Conservation (phyloP, 108 stramenopile species). For the Cyclotella atomus region DNA sequence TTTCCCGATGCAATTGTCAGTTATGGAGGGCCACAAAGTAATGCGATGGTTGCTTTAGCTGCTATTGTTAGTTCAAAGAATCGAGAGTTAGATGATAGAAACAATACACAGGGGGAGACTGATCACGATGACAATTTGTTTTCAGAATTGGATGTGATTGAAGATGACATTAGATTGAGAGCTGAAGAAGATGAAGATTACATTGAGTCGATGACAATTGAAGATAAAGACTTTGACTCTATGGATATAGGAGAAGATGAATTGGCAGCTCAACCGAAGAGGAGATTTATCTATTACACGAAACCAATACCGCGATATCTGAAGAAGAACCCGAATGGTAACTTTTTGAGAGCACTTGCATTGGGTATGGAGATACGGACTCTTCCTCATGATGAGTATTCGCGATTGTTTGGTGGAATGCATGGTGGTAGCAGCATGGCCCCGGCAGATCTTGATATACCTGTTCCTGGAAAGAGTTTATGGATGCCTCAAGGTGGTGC, state of each 20-base stretch:
- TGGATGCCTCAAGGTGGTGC: conserved; percentile 86
- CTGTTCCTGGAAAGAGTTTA: conserved; percentile 62
- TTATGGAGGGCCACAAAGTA: conserved; percentile 93
- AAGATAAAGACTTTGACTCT: background rate
- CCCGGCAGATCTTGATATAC: conserved; percentile 62
- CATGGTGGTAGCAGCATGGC: conserved; percentile 58
- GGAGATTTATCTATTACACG: conserved; percentile 88
- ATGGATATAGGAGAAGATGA: background rate
- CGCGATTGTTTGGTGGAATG: conserved; percentile 70
- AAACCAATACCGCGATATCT: conserved; percentile 89
- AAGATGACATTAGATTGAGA: conserved; percentile 22
- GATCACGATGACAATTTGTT: conserved; percentile 16
- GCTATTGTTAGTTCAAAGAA: conserved; percentile 82
- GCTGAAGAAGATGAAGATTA: conserved; percentile 20
- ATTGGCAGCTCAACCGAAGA: conserved; percentile 11
- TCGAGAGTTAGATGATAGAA: conserved; percentile 28
- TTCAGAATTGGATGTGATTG: conserved; percentile 29
- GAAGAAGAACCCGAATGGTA: conserved; percentile 81
- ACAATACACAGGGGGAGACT: background rate
- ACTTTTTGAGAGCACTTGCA: conserved; percentile 74
- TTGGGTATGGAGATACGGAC: conserved; percentile 89
- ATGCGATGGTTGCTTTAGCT: conserved; percentile 93
- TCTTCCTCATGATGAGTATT: conserved; percentile 69
- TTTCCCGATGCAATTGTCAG: conserved; percentile 83
- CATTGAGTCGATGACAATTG: background rate